Conservation (phyloP, 1,284 basidiomycete genomes). For the Vanrija humicola region DNA sequence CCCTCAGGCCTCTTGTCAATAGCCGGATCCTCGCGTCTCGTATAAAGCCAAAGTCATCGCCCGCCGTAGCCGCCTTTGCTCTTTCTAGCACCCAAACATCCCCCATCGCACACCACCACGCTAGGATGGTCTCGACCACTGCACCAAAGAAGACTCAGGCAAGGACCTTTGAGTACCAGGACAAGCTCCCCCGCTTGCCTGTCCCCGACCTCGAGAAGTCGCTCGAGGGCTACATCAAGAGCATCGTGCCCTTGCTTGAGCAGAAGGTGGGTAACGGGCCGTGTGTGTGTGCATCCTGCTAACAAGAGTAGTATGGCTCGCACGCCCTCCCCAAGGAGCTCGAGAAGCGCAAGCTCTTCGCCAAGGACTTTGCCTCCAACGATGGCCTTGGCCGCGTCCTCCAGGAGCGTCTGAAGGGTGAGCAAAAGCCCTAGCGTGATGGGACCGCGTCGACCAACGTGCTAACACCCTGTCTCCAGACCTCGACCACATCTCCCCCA, state of each 20-base stretch:
- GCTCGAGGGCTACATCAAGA: conserved; percentile 72
- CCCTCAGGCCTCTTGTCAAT: neutral
- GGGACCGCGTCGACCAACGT: neutral
- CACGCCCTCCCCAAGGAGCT: conserved; percentile 58
- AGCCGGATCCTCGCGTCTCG: neutral
- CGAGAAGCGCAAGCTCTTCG: conserved; percentile 61
- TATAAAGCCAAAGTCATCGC: neutral
- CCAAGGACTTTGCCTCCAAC: conserved; percentile 62
- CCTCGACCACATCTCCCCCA: conserved; percentile 75
- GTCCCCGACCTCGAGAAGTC: conserved; percentile 75
- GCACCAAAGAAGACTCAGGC: conserved; percentile 32
- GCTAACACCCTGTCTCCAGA: conserved; percentile 52
- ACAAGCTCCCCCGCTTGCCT: conserved; percentile 65
- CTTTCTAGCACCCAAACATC: neutral
- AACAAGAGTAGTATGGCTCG: conserved; percentile 52
- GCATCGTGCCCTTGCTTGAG: conserved; percentile 72
- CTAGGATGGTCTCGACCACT: conserved; percentile 34
- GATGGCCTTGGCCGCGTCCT: conserved; percentile 65
- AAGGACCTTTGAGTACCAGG: conserved; percentile 50
- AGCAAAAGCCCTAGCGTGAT: conserved; percentile 21
- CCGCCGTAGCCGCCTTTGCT: neutral
- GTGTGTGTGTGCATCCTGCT: neutral
- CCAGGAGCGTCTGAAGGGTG: conserved; percentile 77
- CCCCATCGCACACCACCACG: neutral
- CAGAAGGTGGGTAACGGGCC: conserved; percentile 58